Percentiles rank a stretch among this genome's conserved stretches.
Evolutionary conservation across 192 early-diverging fungal species (phyloP).

Genomic region (Coemansia sp.): DNA sequence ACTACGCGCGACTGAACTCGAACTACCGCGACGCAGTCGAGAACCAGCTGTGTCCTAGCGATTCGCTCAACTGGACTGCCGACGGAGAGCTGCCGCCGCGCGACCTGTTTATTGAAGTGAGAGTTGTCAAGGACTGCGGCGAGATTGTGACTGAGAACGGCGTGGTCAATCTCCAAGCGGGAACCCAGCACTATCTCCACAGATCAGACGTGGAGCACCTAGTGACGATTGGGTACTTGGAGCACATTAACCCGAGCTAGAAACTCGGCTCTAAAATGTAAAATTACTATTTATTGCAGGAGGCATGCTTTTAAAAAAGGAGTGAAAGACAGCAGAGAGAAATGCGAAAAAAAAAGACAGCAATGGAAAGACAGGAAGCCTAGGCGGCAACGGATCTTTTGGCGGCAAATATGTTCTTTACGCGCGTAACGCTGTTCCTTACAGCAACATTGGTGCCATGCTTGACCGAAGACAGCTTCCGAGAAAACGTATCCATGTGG

Average conservation of each 20-base stretch:
- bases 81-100: constrained; percentile 78
- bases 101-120: constrained; percentile 89
- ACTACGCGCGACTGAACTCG: constrained; percentile 66
- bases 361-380: neutral
- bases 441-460: constrained; percentile 42
- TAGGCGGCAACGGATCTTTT: constrained; percentile 26
- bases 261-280: neutral
- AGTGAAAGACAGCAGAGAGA: constrained; percentile 1
- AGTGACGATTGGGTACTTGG: constrained; percentile 79
- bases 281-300: neutral
- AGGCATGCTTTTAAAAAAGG: too few relatives aligned
- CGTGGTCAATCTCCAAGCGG: constrained; percentile 67
- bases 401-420: constrained; percentile 41
- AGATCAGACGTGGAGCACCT: constrained; percentile 87
- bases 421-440: constrained; percentile 44
- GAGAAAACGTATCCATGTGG: constrained; percentile 11
- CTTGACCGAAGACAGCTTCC: constrained; percentile 25
- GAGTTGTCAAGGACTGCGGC: constrained; percentile 85
- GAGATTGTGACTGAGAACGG: constrained; percentile 89
- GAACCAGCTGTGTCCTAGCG: constrained; percentile 33
- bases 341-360: neutral
- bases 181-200: constrained; percentile 82
- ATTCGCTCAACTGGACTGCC: constrained; percentile 71
- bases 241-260: constrained; percentile 61
- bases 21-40: constrained; percentile 59